Percentiles rank a stretch among this genome's conserved stretches.
phyloP scores from a whole-genome alignment of 345 rosid genomes.

The Gossypium bickii region DNA sequence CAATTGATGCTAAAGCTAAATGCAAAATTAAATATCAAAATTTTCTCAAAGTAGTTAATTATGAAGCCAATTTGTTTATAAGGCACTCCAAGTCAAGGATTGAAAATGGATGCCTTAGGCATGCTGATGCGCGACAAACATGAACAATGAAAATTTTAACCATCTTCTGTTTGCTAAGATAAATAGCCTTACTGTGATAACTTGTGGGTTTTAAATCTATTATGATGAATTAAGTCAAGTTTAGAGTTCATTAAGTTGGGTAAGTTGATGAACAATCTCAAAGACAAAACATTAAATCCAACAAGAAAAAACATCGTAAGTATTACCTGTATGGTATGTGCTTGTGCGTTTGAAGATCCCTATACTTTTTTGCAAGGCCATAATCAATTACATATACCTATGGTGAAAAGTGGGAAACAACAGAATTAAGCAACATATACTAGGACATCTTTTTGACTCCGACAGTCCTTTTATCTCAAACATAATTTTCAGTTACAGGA shows the following conservation, averaged over 20 bases:
- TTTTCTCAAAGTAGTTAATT: neutral
- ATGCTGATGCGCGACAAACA: neutral
- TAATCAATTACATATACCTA: conserved; percentile 81
- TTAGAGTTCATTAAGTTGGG: too few species aligned
- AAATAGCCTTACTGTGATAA: neutral
- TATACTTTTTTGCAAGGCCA: conserved; percentile 88
- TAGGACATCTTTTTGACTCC: neutral
- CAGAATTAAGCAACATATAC: neutral
- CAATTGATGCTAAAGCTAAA: neutral
- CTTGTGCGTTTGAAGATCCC: conserved; percentile 83
- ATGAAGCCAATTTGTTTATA: neutral
- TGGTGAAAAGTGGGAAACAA: neutral
- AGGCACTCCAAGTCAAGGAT: neutral
- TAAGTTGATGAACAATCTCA: neutral
- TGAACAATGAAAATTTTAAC: neutral
- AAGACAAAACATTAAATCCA: neutral
- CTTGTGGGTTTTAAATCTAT: neutral
- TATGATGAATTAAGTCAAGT: too few species aligned
- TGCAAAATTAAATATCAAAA: neutral
- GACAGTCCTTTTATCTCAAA: neutral
- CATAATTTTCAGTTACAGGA: neutral
- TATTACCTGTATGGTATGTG: conserved; percentile 76
- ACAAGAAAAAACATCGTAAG: neutral
- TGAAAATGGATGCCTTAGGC: neutral
- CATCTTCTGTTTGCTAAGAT: neutral